phyloP scores from a whole-genome alignment of 2,329 filamentous ascomycete genomes.

The Teratosphaeria gauchensis region DNA sequence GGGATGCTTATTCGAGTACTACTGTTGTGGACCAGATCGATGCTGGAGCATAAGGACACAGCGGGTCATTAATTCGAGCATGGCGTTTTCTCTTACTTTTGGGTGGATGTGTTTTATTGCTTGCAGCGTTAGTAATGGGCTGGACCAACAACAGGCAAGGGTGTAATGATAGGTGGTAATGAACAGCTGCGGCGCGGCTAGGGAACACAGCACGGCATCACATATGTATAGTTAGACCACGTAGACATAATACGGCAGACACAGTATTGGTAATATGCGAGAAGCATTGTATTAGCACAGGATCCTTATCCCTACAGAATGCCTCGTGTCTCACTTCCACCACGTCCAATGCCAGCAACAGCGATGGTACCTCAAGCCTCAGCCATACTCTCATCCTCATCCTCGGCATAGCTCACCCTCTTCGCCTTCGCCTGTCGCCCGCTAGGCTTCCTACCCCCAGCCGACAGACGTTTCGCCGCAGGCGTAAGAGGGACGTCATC shows the following conservation, averaged over 20 bases:
- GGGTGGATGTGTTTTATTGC: no score
- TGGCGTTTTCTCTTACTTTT: not conserved
- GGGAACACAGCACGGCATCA: not conserved
- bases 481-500: slow-evolving; percentile 3
- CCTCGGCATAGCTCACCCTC: slow-evolving; percentile 18
- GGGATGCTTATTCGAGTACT: slow-evolving; percentile 11
- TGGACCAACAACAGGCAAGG: no score
- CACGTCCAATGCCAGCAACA: not conserved
- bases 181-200: not conserved
- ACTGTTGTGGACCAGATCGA: slow-evolving; percentile 19
- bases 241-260: not conserved
- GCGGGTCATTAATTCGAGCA: not conserved
- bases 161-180: not conserved
- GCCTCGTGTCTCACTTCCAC: not conserved
- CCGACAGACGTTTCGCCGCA: slow-evolving; percentile 1
- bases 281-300: no score
- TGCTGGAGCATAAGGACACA: slow-evolving; percentile 10
- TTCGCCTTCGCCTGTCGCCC: slow-evolving; percentile 6
- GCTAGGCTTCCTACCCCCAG: not conserved
- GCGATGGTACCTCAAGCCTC: not conserved
- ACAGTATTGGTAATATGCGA: no score
- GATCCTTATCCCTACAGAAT: no score
- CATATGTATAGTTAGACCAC: not conserved
- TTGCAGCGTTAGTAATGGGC: not conserved
- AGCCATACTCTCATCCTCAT: slow-evolving; percentile 4